Base-by-base conservation (phyloP, 805 yeast species). In the Suhomyces sp. region DNA sequence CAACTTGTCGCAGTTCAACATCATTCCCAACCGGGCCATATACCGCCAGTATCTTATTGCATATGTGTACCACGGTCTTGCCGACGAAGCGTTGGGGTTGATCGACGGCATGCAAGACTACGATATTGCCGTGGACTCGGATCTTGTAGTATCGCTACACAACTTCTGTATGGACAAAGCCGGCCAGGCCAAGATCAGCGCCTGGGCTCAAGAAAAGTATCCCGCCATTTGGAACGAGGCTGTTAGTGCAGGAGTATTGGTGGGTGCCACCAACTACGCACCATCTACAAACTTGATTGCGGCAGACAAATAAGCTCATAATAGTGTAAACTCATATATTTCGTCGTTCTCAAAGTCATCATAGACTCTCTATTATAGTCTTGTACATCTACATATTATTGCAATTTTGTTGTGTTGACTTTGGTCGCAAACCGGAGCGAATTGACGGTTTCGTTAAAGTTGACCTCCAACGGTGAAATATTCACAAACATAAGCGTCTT, bases 401-500 rank as follows among this genome's bases (percentile, higher is more conserved):
- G 12, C 26, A 19, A 33, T 38, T 22, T 36, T 22, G 92, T 86
- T 35, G 72, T 72, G 60, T 87, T 86, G 2, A 88, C 94, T 57
- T 88, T 90, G 4, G 90, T 82, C 0, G 98, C 98, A 76, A 93
- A 93, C 49, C 97, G 74, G 47, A 94, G 74, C 0, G 97, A 89
- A 63, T 89, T 90, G 31, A 92, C 60, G 1, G 96, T 87, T 65
- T 94, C 99, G 58, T 77, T 81, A 41, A 85, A 74, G 65, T 89
- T 88, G 13, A 69, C 69, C 9, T 65, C 66, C 48, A 80, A 71
- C 3, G 96, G 91, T 0, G 96, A 87, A 0, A 92, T 78, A 61
- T 90, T 92, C 13, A 91, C 97, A 76, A 93, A 87, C 97, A 93
- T 91, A 54, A 93, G 74, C 0, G 97, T 90, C 68, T 93, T 94